phyloP scores from a whole-genome alignment of 176 grass and related monocot genomes.

The Typha latifolia region DNA sequence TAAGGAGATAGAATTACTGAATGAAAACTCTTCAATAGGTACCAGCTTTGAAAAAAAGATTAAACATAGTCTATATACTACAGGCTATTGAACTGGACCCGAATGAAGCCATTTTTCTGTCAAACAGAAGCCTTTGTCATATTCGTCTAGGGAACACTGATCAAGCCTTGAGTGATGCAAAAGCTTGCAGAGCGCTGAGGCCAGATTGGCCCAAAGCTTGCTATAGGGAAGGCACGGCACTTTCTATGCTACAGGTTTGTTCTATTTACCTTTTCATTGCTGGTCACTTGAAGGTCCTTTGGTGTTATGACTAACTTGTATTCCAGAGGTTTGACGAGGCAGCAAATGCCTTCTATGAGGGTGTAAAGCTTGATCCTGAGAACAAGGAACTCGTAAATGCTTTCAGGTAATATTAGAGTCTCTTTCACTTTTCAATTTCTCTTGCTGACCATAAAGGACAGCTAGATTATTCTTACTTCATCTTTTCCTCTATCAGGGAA shows the following conservation, averaged over 20 bases:
- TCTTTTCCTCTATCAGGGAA: slow-evolving; percentile 34
- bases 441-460: too few relatives aligned
- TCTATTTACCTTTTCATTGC: slow-evolving; percentile 8
- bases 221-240: slow-evolving; percentile 73
- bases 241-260: slow-evolving; percentile 67
- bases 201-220: slow-evolving; percentile 87
- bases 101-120: slow-evolving; percentile 48
- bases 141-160: slow-evolving; percentile 65
- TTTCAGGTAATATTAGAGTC: slow-evolving; percentile 44
- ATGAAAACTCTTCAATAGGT: neutral
- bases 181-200: slow-evolving; percentile 47
- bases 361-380: slow-evolving; percentile 67
- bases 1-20: neutral
- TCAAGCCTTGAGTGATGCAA: slow-evolving; percentile 59
- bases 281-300: neutral
- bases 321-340: slow-evolving; percentile 80
- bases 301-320: neutral
- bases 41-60: neutral
- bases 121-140: slow-evolving; percentile 90
- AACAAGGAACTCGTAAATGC: slow-evolving; percentile 75
- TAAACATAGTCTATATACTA: neutral
- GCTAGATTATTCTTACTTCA: neutral
- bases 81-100: slow-evolving; percentile 81
- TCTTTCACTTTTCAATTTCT: neutral
- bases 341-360: slow-evolving; percentile 81